Percentiles rank a stretch among this genome's conserved stretches.
Conservation (phyloP, 2,329 filamentous ascomycete genomes). For the Trichoderma harzianum region DNA sequence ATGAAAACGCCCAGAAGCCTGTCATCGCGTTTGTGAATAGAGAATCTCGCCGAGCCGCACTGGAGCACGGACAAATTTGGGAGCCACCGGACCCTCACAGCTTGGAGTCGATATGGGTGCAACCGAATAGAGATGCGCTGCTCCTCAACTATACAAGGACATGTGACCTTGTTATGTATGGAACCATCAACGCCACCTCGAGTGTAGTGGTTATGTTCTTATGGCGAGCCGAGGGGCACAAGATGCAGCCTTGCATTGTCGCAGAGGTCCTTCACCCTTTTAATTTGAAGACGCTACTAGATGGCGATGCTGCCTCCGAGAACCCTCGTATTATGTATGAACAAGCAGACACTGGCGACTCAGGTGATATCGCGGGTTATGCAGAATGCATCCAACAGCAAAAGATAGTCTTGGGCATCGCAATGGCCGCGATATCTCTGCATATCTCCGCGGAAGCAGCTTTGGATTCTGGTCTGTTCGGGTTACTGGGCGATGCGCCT, state of each 20-base stretch:
- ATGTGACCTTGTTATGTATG: not conserved
- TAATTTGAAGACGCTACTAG: not conserved
- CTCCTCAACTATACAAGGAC: not conserved
- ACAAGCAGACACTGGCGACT: not conserved
- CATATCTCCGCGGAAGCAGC: not conserved
- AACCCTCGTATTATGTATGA: not conserved
- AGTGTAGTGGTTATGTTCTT: not conserved
- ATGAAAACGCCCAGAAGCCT: conserved; percentile 6
- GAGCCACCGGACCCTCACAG: not conserved
- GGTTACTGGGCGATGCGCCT: not conserved
- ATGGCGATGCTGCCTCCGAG: not conserved
- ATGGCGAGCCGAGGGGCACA: not conserved
- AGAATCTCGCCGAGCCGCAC: not conserved
- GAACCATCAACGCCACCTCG: not conserved
- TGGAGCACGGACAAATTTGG: not conserved
- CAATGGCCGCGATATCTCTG: not conserved
- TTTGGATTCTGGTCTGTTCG: not conserved
- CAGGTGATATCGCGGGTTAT: not conserved
- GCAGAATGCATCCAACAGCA: not conserved
- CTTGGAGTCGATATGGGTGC: not conserved
- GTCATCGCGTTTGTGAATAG: not conserved
- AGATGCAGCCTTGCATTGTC: not conserved
- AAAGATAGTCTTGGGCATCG: not conserved
- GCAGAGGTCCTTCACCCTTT: not conserved
- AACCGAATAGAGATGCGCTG: not conserved